These are phyloP conservation scores for Zelopaecilomyces penicillatus DNA, from an alignment of 2,329 filamentous ascomycete species.

Conservation along the genomic window DNA sequence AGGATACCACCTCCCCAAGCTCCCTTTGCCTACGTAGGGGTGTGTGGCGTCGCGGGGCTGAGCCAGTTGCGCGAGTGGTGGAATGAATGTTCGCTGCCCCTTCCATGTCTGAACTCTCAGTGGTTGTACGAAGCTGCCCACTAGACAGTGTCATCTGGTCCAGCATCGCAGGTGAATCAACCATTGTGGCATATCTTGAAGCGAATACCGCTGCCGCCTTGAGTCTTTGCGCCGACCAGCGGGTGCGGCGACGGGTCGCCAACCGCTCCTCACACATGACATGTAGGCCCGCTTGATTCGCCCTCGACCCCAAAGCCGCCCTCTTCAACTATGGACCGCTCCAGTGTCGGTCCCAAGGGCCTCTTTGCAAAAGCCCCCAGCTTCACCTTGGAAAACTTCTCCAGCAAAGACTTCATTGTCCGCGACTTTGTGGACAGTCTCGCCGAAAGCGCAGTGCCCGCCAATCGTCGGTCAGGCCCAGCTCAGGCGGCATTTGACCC, in stretches of 20 bases:
- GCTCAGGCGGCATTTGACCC: slow-evolving; percentile 69
- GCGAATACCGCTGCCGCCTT: too few relatives aligned
- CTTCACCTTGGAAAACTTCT: slow-evolving; percentile 84
- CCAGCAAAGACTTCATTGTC: slow-evolving; percentile 89
- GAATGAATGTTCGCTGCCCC: too few relatives aligned
- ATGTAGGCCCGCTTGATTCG: slow-evolving; percentile 21
- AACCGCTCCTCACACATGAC: slow-evolving; percentile 19
- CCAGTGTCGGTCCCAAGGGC: slow-evolving; percentile 45
- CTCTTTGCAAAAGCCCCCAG: slow-evolving; percentile 71
- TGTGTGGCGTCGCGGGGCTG: slow-evolving; percentile 8
- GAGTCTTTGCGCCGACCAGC: neutral
- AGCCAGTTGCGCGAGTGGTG: neutral
- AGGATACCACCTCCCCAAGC: too few relatives aligned
- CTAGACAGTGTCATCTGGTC: too few relatives aligned
- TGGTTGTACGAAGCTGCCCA: too few relatives aligned
- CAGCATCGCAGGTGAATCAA: too few relatives aligned
- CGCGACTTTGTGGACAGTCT: slow-evolving; percentile 94
- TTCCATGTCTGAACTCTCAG: too few relatives aligned
- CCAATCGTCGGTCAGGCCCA: slow-evolving; percentile 67
- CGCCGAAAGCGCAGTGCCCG: slow-evolving; percentile 74
- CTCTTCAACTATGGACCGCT: slow-evolving; percentile 31
- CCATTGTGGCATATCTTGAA: too few relatives aligned
- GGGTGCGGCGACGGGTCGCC: slow-evolving; percentile 1
- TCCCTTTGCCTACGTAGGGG: neutral
- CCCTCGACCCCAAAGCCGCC: slow-evolving; percentile 8